Evolutionary conservation across 2,329 filamentous ascomycete species (phyloP).

Genomic region (Trichoderma guizhouense): DNA sequence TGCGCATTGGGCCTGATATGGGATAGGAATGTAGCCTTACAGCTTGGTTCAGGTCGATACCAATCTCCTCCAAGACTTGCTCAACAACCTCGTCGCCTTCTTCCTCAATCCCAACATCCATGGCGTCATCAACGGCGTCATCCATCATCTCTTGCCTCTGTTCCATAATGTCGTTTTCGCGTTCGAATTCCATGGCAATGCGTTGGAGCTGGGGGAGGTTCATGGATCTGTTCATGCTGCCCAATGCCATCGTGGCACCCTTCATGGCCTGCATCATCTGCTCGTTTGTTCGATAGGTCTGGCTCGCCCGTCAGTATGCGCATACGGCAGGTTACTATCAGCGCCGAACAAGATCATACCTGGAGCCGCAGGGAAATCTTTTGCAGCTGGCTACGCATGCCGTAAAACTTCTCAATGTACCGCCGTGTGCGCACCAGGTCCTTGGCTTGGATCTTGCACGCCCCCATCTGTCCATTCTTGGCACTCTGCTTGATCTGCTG

Average conservation of each 20-base stretch:
- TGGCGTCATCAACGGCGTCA: constrained; percentile 95
- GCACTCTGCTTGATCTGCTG: constrained; percentile 97
- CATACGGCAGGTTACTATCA: not conserved
- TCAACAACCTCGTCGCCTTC: constrained; percentile 97
- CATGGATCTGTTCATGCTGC: constrained; percentile 97
- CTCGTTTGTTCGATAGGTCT: constrained; percentile 97
- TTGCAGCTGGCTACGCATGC: constrained; percentile 95
- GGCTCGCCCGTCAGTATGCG: constrained; percentile 20
- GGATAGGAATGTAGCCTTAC: constrained; percentile 50
- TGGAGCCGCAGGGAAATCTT: constrained; percentile 94
- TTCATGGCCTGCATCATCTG: constrained; percentile 99
- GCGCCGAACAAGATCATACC: constrained; percentile 45
- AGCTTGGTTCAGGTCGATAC: constrained; percentile 83
- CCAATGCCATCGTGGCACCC: constrained; percentile 85
- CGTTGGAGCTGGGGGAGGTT: constrained; percentile 92
- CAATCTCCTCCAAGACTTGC: constrained; percentile 94
- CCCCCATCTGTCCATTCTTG: constrained; percentile 97
- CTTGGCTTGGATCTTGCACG: constrained; percentile 97
- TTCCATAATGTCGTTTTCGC: constrained; percentile 99
- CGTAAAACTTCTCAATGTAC: constrained; percentile 97
- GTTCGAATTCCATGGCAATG: constrained; percentile 98
- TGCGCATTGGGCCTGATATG: not conserved
- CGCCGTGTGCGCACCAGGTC: constrained; percentile 89
- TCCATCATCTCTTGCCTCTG: constrained; percentile 99
- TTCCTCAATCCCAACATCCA: constrained; percentile 84